Percentiles rank a stretch among this genome's conserved stretches.
These are phyloP conservation scores for Diacronema lutheri DNA, from an alignment of 78 protist genomes.

Conservation along the genomic window DNA sequence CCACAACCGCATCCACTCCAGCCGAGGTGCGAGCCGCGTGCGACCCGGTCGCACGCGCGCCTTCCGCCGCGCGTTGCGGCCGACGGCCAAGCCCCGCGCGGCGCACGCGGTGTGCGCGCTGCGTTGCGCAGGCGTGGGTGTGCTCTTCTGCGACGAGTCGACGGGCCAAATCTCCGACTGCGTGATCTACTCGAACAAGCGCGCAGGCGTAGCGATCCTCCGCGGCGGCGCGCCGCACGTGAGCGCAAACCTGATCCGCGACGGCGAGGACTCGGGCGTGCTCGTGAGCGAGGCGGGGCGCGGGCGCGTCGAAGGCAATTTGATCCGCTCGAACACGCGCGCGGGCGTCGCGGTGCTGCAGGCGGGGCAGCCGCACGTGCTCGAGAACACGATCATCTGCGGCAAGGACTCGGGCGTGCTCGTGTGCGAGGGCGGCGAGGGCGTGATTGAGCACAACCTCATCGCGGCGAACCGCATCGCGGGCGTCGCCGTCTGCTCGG, in stretches of 20 bases:
- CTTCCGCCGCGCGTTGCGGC: no score
- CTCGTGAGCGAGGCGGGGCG: background rate
- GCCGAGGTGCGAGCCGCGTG: background rate
- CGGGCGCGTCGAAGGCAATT: background rate
- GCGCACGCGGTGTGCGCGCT: no score
- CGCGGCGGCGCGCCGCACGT: background rate
- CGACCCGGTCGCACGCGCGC: no score
- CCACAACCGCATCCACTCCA: no score
- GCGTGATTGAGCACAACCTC: background rate
- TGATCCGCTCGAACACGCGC: no score
- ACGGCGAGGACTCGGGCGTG: constrained; percentile 14
- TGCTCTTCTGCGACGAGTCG: background rate
- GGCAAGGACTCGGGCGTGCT: constrained; percentile 11
- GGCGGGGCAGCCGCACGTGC: background rate
- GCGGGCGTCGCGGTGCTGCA: constrained; percentile 19
- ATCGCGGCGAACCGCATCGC: constrained; percentile 10
- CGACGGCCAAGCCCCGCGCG: no score
- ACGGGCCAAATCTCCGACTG: background rate
- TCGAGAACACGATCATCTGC: background rate
- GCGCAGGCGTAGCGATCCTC: constrained; percentile 21
- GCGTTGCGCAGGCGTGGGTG: background rate
- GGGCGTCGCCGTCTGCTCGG: constrained; percentile 5
- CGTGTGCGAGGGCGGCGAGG: constrained; percentile 12
- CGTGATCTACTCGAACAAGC: background rate
- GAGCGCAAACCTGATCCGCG: background rate